phyloP scores from a whole-genome alignment of 1,139 yeast genomes.

The Diutina scorzettiae region DNA sequence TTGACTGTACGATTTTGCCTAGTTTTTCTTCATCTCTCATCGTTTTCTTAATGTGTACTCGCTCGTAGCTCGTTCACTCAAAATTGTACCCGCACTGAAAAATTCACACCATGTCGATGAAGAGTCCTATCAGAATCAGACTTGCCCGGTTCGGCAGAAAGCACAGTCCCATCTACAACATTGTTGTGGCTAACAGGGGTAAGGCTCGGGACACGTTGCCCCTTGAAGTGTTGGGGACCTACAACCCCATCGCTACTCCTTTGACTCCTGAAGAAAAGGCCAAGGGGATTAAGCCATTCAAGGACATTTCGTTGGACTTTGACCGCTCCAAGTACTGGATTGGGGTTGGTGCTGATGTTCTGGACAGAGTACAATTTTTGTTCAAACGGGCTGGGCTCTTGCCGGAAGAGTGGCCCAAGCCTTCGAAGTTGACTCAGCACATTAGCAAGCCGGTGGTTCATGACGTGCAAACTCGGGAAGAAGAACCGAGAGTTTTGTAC shows the following conservation, averaged over 20 bases:
- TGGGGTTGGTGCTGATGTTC: constrained; percentile 97
- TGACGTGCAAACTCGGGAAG: background rate
- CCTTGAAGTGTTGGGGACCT: constrained; percentile 90
- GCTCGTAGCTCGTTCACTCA: no score
- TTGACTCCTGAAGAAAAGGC: constrained; percentile 46
- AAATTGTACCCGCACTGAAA: background rate
- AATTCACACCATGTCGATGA: constrained; percentile 8
- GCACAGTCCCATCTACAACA: constrained; percentile 80
- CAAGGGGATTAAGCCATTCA: constrained; percentile 47
- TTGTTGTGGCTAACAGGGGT: constrained; percentile 70
- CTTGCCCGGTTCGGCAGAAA: constrained; percentile 88
- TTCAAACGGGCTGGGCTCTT: constrained; percentile 72
- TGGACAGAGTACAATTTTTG: constrained; percentile 66
- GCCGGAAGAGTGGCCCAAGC: constrained; percentile 59
- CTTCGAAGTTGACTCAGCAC: constrained; percentile 7
- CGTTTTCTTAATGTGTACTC: no score
- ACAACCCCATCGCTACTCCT: constrained; percentile 74
- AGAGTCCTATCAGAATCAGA: constrained; percentile 46
- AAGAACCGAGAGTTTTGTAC: constrained; percentile 2
- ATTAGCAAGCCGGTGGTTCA: constrained; percentile 1
- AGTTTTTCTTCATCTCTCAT: no score
- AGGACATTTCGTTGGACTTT: constrained; percentile 76
- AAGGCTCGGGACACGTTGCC: constrained; percentile 79
- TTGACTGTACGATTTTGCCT: no score
- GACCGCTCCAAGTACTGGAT: constrained; percentile 94